phyloP scores from a whole-genome alignment of 2,329 filamentous ascomycete species.

The Colletotrichum cereale region DNA sequence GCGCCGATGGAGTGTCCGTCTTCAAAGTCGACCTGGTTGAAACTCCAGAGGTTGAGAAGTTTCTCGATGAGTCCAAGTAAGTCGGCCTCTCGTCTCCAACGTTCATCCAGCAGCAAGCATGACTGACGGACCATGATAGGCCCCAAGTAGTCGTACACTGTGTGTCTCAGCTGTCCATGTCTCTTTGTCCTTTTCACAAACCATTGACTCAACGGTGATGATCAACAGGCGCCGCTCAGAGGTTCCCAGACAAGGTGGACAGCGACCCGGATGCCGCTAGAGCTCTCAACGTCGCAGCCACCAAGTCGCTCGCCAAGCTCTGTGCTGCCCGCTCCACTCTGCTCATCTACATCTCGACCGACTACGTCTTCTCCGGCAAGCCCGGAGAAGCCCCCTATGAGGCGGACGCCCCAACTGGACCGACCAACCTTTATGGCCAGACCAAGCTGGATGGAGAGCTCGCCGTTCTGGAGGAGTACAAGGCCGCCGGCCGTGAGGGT shows the following conservation, averaged over 20 bases:
- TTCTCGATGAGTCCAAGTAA: slow-evolving; percentile 68
- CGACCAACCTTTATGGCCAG: slow-evolving; percentile 81
- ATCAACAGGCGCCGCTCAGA: slow-evolving; percentile 81
- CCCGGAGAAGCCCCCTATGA: slow-evolving; percentile 89
- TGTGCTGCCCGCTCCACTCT: slow-evolving; percentile 72
- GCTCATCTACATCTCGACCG: slow-evolving; percentile 84
- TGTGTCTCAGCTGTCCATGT: slow-evolving; percentile 54
- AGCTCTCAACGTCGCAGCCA: slow-evolving; percentile 80
- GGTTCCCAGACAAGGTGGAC: slow-evolving; percentile 88
- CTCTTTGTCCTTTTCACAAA: neutral
- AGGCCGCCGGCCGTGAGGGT: slow-evolving; percentile 61
- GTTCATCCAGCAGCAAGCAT: neutral
- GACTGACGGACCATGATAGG: slow-evolving; percentile 54
- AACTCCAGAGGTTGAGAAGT: slow-evolving; percentile 59
- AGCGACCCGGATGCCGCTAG: slow-evolving; percentile 81
- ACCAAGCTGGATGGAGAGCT: slow-evolving; percentile 71
- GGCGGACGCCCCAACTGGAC: slow-evolving; percentile 70
- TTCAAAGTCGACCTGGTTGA: slow-evolving; percentile 69
- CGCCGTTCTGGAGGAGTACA: slow-evolving; percentile 75
- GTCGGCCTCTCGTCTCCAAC: slow-evolving; percentile 41
- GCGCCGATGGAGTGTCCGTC: slow-evolving; percentile 77
- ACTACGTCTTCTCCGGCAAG: slow-evolving; percentile 82
- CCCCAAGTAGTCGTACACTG: slow-evolving; percentile 86
- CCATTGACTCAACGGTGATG: neutral
- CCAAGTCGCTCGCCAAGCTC: slow-evolving; percentile 73